A percentile compares a stretch with the other conserved stretches of the same genome.
These are phyloP conservation scores for Geotrichum citri-aurantii DNA, from an alignment of 1,139 yeast species.

Conservation along the genomic window DNA sequence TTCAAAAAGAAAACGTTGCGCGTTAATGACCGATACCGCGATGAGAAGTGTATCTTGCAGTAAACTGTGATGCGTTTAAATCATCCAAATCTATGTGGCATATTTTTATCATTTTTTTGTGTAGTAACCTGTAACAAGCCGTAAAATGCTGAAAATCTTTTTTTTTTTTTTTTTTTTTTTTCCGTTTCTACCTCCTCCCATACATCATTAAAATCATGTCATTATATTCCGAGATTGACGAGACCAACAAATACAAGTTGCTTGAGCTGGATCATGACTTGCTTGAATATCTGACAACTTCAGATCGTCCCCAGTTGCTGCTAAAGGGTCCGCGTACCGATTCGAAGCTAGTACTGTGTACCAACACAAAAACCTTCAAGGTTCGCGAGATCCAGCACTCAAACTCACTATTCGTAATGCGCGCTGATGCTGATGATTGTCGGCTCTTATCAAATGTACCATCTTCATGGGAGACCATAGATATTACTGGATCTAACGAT, in stretches of 20 bases:
- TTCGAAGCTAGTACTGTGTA: constrained; percentile 56
- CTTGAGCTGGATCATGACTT: constrained; percentile 16
- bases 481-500: constrained; percentile 32
- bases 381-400: constrained; percentile 82
- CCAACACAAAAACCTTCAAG: constrained; percentile 53
- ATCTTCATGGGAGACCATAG: constrained; percentile 38
- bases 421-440: constrained; percentile 26
- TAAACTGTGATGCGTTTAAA: not conserved
- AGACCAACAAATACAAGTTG: constrained; percentile 13
- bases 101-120: not conserved
- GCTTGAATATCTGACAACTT: constrained; percentile 7
- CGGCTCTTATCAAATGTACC: constrained; percentile 41
- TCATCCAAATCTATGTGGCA: not conserved
- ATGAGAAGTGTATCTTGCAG: constrained; percentile 1
- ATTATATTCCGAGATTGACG: constrained; percentile 17
- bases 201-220: constrained; percentile 11
- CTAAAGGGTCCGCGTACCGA: constrained; percentile 34
- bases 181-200: not conserved
- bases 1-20: not conserved
- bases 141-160: not conserved
- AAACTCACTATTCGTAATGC: constrained; percentile 56
- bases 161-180: not conserved
- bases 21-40: not conserved
- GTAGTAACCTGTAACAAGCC: not conserved
- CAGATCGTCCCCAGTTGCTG: constrained; percentile 28